A percentile compares a stretch with the other conserved stretches of the same genome.
phyloP scores from a whole-genome alignment of 805 yeast genomes.

The Priceomyces castillae region DNA sequence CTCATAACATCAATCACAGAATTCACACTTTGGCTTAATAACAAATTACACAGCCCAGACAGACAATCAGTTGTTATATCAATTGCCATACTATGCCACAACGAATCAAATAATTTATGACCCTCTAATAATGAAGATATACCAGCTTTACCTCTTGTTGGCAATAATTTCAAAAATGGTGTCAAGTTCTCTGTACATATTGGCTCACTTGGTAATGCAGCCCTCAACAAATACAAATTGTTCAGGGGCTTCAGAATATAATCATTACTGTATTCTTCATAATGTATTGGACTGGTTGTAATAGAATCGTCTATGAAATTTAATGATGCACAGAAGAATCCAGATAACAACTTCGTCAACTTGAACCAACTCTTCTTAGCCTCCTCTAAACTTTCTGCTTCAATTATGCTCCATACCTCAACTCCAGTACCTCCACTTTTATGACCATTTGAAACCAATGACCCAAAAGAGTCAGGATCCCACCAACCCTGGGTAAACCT shows the following conservation, averaged over 20 bases:
- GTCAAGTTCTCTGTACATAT: slow-evolving; percentile 96
- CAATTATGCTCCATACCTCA: slow-evolving; percentile 85
- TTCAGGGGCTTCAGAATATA: slow-evolving; percentile 15
- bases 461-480: slow-evolving; percentile 88
- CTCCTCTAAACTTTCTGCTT: slow-evolving; percentile 51
- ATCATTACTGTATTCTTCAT: slow-evolving; percentile 27
- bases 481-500: slow-evolving; percentile 94
- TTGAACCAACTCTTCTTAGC: slow-evolving; percentile 69
- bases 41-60: slow-evolving; percentile 42
- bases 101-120: slow-evolving; percentile 82
- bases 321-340: slow-evolving; percentile 91
- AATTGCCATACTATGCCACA: slow-evolving; percentile 92
- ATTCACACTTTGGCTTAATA: slow-evolving; percentile 65
- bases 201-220: slow-evolving; percentile 92
- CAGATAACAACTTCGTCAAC: slow-evolving; percentile 75
- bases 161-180: slow-evolving; percentile 84
- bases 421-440: slow-evolving; percentile 92
- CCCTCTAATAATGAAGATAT: slow-evolving; percentile 84
- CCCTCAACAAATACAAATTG: slow-evolving; percentile 60
- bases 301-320: slow-evolving; percentile 79
- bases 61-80: slow-evolving; percentile 65
- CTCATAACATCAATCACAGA: slow-evolving; percentile 70
- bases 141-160: slow-evolving; percentile 91
- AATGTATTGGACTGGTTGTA: slow-evolving; percentile 56
- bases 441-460: slow-evolving; percentile 67